Evolutionary conservation across 2,329 filamentous ascomycete genomes (phyloP).

Genomic region (Alternaria triticimaculans): DNA sequence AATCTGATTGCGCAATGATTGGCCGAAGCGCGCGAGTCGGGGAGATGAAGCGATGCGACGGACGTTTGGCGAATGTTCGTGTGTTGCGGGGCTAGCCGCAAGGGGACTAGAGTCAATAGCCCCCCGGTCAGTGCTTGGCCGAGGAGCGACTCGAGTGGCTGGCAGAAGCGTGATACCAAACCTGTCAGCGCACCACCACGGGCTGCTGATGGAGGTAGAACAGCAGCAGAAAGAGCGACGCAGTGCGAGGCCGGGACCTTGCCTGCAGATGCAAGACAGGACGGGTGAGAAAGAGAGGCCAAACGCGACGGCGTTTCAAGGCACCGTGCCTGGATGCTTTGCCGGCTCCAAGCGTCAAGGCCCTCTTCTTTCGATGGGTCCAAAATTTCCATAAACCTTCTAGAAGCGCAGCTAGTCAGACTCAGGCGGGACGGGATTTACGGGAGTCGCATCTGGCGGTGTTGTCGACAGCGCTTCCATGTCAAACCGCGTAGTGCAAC

Average conservation of each 20-base stretch:
- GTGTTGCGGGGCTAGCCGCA: conserved; percentile 18
- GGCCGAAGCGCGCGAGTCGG: conserved; percentile 37
- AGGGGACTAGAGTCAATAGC: conserved; percentile 14
- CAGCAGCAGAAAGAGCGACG: conserved; percentile 15
- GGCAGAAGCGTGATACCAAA: conserved; percentile 19
- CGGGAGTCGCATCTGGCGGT: conserved; percentile 30
- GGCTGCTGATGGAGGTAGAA: conserved; percentile 17
- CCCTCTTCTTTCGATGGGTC: conserved; percentile 27
- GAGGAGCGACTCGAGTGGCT: conserved; percentile 14
- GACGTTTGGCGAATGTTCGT: conserved; percentile 37
- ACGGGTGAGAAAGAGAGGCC: conserved; percentile 13
- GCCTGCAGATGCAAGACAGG: conserved; percentile 19
- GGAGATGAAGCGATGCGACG: conserved; percentile 44
- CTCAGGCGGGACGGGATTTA: conserved; percentile 31
- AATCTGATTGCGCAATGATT: conserved; percentile 25
- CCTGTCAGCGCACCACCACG: conserved; percentile 8
- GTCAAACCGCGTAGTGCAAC: conserved; percentile 33
- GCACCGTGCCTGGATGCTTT: conserved; percentile 14
- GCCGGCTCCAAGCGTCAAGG: conserved; percentile 24
- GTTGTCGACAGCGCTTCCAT: conserved; percentile 26
- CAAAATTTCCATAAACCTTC: conserved; percentile 46
- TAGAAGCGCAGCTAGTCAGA: conserved; percentile 47
- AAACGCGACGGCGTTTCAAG: conserved; percentile 36
- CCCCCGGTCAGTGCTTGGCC: conserved; percentile 13
- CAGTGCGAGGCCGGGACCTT: conserved; percentile 2